Base-by-base conservation (phyloP, 345 rosid species). In the Camelina sativa region DNA sequence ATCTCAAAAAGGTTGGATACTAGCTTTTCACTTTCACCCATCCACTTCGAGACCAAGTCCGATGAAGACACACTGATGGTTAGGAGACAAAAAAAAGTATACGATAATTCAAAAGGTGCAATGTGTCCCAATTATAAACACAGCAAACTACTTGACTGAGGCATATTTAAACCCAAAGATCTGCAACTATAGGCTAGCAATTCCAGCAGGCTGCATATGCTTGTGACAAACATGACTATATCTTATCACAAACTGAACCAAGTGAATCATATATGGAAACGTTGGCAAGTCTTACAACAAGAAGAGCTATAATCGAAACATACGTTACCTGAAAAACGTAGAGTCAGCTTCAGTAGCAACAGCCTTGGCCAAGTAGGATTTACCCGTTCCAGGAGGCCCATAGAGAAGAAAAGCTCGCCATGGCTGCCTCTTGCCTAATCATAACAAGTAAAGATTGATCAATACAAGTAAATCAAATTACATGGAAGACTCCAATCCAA, bases 11-110 rank as follows among this genome's bases (percentile, higher is more conserved):
- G 96, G 73, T 85, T 92, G 15, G 96, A 86, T 20, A 92, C 96
- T 35, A 92, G 89, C 86, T 92, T 92, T 72, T 92, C 98, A 78
- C 98, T 92, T 82, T 92, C 96, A 58, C 96, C 98, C 98, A 92
- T 92, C 98, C 98, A 92, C 82, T 92, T 92, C 28, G 98, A 92
- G 35, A 92, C 96, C 74, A 90, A 82, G 73, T 92, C 98, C 7
- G 96, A 92, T 6, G 98, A 92, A 71, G 98, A 92, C 67, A 92
- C 85, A 80, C 96, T 92, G 53, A 30, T 16, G 75, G 53, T 15
- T 47, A 32, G 69, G 65, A 72, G 69, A 48, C 51, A 28, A 28
- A 28, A 59, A 69, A 52, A 28, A 50, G 6, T 41, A 62, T 50
- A 55, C 25, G 38, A 44, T 17, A 48, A 28, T 22, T 41, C 40